Conservation (phyloP, 148 eudicot species). For the Selenicereus undatus region DNA sequence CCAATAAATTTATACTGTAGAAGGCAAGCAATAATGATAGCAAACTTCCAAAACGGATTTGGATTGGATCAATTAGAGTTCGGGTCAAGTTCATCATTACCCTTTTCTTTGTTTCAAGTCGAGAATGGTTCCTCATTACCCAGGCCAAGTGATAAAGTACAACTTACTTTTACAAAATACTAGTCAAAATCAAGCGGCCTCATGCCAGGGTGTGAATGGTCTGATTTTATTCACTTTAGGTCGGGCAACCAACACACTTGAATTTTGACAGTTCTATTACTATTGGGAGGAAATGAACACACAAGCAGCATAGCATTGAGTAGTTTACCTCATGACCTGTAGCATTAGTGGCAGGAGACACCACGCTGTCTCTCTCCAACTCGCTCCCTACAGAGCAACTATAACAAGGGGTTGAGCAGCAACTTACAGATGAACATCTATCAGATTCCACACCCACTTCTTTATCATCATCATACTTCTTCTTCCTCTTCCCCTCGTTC, state of each 20-base stretch:
- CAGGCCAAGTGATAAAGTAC: no score
- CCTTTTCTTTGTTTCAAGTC: no score
- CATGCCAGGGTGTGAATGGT: background rate
- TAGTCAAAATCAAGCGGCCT: no score
- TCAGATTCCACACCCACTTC: slow-evolving; percentile 15
- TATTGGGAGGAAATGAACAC: no score
- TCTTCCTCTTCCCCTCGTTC: slow-evolving; percentile 2
- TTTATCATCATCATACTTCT: background rate
- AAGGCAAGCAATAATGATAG: no score
- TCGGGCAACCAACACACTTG: background rate
- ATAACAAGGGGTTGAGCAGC: slow-evolving; percentile 26
- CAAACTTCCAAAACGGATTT: no score
- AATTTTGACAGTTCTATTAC: background rate
- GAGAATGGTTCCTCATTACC: no score
- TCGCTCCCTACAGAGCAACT: slow-evolving; percentile 40
- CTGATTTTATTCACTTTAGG: background rate
- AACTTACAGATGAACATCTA: slow-evolving; percentile 29
- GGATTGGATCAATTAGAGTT: no score
- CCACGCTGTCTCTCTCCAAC: slow-evolving; percentile 19
- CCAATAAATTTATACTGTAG: no score
- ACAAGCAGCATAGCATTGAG: background rate
- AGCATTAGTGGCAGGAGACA: slow-evolving; percentile 3
- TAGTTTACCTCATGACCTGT: slow-evolving; percentile 6
- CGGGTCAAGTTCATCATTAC: no score
- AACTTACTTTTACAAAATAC: no score